Evolutionary conservation across 169 alveolate genomes (phyloP).

Genomic region (Babesia ovata): DNA sequence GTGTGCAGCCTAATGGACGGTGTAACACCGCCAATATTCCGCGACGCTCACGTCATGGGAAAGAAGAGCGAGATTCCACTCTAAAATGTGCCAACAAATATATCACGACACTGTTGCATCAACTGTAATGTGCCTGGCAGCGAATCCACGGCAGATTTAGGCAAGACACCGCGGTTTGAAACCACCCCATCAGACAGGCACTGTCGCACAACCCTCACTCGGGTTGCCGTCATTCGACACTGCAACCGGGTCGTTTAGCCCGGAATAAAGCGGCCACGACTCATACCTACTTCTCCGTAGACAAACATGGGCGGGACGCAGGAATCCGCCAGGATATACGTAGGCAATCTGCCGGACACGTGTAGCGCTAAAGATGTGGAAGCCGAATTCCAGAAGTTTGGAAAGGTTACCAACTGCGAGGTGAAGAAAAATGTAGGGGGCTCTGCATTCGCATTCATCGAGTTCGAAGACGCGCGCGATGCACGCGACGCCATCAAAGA

Average conservation of each 20-base stretch:
- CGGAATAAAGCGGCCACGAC: no score
- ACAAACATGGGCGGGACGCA: slow-evolving; percentile 43
- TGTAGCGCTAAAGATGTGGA: slow-evolving; percentile 80
- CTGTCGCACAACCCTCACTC: neutral
- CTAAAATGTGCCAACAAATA: no score
- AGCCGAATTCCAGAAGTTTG: slow-evolving; percentile 81
- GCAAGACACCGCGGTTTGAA: no score
- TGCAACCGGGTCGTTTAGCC: neutral
- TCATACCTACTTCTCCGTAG: no score
- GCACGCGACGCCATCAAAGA: slow-evolving; percentile 85
- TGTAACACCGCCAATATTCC: no score
- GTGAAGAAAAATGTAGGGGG: slow-evolving; percentile 80
- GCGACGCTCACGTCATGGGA: no score
- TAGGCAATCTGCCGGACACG: slow-evolving; percentile 82
- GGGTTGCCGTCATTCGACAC: neutral
- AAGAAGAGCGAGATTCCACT: no score
- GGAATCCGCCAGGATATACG: slow-evolving; percentile 76
- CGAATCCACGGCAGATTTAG: no score
- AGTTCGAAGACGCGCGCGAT: slow-evolving; percentile 83
- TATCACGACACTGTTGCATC: no score
- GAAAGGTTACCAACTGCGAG: slow-evolving; percentile 75
- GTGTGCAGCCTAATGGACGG: no score
- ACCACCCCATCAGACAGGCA: neutral
- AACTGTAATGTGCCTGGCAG: neutral
- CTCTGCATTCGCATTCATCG: slow-evolving; percentile 81